Conservation (phyloP, 306 rosid genomes). For the Cajanus cajan region DNA sequence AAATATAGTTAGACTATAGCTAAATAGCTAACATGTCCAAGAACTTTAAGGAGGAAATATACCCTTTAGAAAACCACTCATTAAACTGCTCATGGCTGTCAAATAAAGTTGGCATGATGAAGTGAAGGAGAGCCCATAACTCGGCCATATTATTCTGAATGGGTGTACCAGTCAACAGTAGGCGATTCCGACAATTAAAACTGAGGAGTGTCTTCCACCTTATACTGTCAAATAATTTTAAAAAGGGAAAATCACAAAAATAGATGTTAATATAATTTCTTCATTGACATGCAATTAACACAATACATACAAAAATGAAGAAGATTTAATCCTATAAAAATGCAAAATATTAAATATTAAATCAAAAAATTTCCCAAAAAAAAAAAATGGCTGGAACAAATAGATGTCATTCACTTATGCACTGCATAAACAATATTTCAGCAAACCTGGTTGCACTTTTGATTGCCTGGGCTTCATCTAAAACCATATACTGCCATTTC, state of each 20-base stretch:
- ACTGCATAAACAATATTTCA: slow-evolving; percentile 16
- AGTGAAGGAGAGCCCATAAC: slow-evolving; percentile 97
- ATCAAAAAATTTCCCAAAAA: not conserved
- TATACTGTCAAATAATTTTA: slow-evolving; percentile 61
- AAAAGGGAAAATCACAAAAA: not conserved
- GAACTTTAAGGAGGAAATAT: slow-evolving; percentile 31
- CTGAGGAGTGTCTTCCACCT: slow-evolving; percentile 99
- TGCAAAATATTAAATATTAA: slow-evolving; percentile 10
- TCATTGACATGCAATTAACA: slow-evolving; percentile 12
- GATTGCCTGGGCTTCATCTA: slow-evolving; percentile 99
- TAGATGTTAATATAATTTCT: slow-evolving; percentile 9
- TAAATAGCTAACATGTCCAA: slow-evolving; percentile 20
- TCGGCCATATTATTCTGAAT: slow-evolving; percentile 99
- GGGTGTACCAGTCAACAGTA: slow-evolving; percentile 95
- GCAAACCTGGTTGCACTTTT: slow-evolving; percentile 85
- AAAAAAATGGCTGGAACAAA: slow-evolving; percentile 1
- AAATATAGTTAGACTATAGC: slow-evolving; percentile 8
- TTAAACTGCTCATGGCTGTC: slow-evolving; percentile 99
- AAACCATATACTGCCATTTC: slow-evolving; percentile 99
- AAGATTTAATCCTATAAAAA: slow-evolving; percentile 2
- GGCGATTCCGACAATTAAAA: slow-evolving; percentile 94
- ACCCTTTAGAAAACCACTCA: slow-evolving; percentile 99
- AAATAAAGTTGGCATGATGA: slow-evolving; percentile 96
- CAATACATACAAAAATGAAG: not conserved
- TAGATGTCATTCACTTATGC: slow-evolving; percentile 11